Base-by-base conservation (phyloP, 495 filamentous ascomycete species). In the Aspergillus conjunctus region DNA sequence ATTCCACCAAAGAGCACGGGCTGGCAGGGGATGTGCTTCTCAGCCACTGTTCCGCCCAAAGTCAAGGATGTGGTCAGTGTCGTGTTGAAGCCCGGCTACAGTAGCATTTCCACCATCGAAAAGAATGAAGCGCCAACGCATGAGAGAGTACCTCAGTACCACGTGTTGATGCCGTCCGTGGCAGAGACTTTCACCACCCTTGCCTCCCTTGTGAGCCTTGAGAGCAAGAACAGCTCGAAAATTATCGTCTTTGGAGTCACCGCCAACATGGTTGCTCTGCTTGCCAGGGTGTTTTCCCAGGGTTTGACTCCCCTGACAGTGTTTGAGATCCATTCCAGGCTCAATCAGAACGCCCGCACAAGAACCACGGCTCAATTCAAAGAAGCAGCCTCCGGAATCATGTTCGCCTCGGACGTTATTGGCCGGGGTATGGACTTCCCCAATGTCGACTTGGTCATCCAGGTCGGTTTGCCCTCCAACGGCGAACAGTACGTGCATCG, bases 371-470 rank as follows among this genome's bases (percentile, higher is more conserved):
- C 82, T 15, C 73, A 79, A 18, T 91, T 87, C 78, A 87, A 87
- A 59, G 68, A 80, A 20, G 81, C 83, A 0, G 67, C 67, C 5
- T 71, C 73, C 30, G 79, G 82, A 34, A 78, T 90, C 56, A 71
- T 90, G 65, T 83, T 89, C 63, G 87, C 87, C 34, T 84, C 84
- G 15, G 87, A 90, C 68, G 87, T 91, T 22, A 82, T 91, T 48
- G 88, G 87, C 17, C 82, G 88, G 54, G 88, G 88, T 31, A 93
- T 97, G 91, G 93, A 97, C 71, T 97, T 97, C 78, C 92, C 93
- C 55, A 87, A 92, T 63, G 93, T 97, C 54, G 88, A 92, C 46
- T 85, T 96, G 63, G 92, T 97, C 62, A 85, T 97, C 68, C 93
- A 97, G 69, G 71, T 93, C 54, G 90, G 91, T 50, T 66, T 88